Conservation (phyloP, 1,284 basidiomycete genomes). For the Sporisorium graminicola region DNA sequence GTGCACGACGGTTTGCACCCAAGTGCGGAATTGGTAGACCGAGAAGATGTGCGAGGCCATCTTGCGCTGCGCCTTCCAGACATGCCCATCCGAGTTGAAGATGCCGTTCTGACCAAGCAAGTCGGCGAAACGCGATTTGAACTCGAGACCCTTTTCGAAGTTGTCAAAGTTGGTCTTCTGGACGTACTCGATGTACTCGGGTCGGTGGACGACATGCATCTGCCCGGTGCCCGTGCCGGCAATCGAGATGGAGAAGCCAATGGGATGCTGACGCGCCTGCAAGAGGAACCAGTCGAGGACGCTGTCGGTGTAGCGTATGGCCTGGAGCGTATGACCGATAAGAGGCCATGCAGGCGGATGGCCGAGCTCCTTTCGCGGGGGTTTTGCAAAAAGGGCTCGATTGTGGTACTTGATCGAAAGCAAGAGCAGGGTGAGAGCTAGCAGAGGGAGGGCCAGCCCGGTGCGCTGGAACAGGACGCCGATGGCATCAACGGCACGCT, state of each 20-base stretch:
- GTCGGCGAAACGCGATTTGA: slow-evolving; percentile 50
- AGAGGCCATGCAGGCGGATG: slow-evolving; percentile 32
- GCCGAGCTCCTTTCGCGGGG: slow-evolving; percentile 38
- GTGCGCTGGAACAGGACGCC: slow-evolving; percentile 22
- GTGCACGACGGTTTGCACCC: slow-evolving; percentile 58
- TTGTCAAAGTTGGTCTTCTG: slow-evolving; percentile 68
- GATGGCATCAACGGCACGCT: slow-evolving; percentile 13
- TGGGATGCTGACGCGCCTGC: slow-evolving; percentile 11
- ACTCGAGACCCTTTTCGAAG: slow-evolving; percentile 54
- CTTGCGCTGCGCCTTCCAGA: slow-evolving; percentile 65
- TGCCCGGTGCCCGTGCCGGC: slow-evolving; percentile 28
- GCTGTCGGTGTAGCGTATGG: slow-evolving; percentile 13
- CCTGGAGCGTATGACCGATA: slow-evolving; percentile 37
- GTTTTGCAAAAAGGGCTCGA: slow-evolving; percentile 30
- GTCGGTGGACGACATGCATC: slow-evolving; percentile 45
- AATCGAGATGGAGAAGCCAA: slow-evolving; percentile 35
- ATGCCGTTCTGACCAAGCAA: slow-evolving; percentile 56
- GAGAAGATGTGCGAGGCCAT: slow-evolving; percentile 63
- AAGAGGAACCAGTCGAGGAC: slow-evolving; percentile 38
- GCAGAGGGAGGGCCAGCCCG: slow-evolving; percentile 22
- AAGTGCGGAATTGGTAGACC: slow-evolving; percentile 61
- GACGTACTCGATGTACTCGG: slow-evolving; percentile 64
- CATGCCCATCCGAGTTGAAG: slow-evolving; percentile 64
- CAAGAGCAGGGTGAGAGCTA: slow-evolving; percentile 26
- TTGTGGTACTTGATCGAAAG: slow-evolving; percentile 47